These are phyloP conservation scores for Ceratobasidium sp. DNA, from an alignment of 1,284 basidiomycete genomes.

Conservation along the genomic window DNA sequence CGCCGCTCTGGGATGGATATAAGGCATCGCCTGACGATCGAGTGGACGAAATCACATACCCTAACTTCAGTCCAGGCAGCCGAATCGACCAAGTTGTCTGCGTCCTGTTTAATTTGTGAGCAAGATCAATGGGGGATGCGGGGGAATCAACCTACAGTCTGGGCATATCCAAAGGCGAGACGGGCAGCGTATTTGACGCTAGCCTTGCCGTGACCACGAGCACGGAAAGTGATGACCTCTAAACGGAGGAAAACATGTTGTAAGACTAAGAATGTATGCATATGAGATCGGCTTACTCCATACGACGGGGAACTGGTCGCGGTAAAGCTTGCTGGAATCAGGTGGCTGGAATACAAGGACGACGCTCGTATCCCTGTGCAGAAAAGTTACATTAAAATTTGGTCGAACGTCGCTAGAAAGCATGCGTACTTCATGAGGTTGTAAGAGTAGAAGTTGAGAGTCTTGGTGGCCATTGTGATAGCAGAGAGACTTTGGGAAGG, in stretches of 20 bases:
- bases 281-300: conserved; percentile 25
- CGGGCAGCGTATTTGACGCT: conserved; percentile 12
- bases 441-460: conserved; percentile 26
- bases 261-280: not conserved
- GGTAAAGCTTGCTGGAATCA: not conserved
- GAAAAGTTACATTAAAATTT: not conserved
- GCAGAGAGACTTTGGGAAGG: not conserved
- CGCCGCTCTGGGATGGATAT: conserved; percentile 4
- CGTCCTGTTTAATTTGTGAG: not conserved
- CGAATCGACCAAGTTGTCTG: conserved; percentile 25
- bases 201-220: conserved; percentile 23
- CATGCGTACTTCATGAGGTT: conserved; percentile 5
- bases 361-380: conserved; percentile 20
- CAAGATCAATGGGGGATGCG: not conserved
- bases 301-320: conserved; percentile 37
- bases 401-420: no score
- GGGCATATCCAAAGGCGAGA: conserved; percentile 33
- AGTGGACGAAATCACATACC: not conserved
- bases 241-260: not conserved
- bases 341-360: conserved; percentile 32
- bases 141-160: not conserved
- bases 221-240: conserved; percentile 39
- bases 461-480: conserved; percentile 15
- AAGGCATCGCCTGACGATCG: not conserved
- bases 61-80: conserved; percentile 13